These are phyloP conservation scores for Aspergillus brunneoviolaceus DNA, from an alignment of 2,329 filamentous ascomycete species.

Conservation along the genomic window DNA sequence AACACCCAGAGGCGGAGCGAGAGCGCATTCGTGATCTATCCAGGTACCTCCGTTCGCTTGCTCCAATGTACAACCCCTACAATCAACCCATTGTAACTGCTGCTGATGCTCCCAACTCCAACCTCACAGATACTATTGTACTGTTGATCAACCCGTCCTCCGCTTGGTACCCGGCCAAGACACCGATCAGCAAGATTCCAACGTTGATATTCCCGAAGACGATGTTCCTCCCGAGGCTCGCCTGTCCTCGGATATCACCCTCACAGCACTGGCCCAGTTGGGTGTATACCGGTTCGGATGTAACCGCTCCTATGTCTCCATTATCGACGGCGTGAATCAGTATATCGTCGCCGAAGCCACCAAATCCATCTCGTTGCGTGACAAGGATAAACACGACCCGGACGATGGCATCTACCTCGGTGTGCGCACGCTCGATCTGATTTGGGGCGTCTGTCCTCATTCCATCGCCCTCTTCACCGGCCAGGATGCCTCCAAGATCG, in stretches of 20 bases:
- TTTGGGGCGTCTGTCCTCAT: conserved; percentile 19
- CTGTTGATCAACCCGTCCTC: conserved; percentile 10
- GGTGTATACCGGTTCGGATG: conserved; percentile 46
- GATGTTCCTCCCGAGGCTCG: not conserved
- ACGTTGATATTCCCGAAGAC: not conserved
- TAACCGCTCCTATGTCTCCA: conserved; percentile 50
- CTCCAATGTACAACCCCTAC: not conserved
- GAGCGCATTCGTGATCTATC: conserved; percentile 20
- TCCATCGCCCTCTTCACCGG: conserved; percentile 26
- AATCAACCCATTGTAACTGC: not conserved
- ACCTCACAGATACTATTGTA: conserved; percentile 16
- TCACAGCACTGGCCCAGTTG: conserved; percentile 55
- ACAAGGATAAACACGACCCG: conserved; percentile 25
- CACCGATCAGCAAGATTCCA: not conserved
- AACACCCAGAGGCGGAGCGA: conserved; percentile 16
- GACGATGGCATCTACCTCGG: conserved; percentile 37
- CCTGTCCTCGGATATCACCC: conserved; percentile 31
- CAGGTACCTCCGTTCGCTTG: conserved; percentile 5
- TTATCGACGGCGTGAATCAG: conserved; percentile 52
- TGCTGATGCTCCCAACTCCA: not conserved
- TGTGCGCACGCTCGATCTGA: conserved; percentile 23
- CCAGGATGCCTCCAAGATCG: conserved; percentile 15
- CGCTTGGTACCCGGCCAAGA: not conserved
- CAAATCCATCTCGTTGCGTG: conserved; percentile 39
- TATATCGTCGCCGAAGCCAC: conserved; percentile 55